phyloP scores from a whole-genome alignment of 1,284 basidiomycete genomes.

The Schizophyllum amplum region DNA sequence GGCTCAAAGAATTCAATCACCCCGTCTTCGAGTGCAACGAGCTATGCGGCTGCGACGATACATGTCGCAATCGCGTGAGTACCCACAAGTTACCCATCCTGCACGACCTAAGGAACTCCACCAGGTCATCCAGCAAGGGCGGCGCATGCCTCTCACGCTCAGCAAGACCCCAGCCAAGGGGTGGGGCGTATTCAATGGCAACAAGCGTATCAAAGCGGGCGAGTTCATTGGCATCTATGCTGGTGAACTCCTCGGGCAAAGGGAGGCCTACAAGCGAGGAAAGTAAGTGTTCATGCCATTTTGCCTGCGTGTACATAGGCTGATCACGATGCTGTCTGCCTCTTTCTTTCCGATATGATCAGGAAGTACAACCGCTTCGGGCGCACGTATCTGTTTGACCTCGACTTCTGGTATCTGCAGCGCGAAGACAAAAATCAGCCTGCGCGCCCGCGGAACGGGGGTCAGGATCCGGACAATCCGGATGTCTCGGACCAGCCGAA shows the following conservation, averaged over 20 bases:
- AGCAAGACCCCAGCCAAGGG: neutral
- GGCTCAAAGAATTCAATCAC: neutral
- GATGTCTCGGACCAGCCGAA: neutral
- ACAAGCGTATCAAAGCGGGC: neutral
- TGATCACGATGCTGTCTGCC: neutral
- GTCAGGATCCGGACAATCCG: constrained; percentile 2
- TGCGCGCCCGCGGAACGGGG: neutral
- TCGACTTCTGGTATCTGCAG: neutral
- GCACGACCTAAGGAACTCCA: neutral
- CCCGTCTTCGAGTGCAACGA: neutral
- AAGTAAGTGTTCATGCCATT: too few species aligned
- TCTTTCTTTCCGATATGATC: neutral
- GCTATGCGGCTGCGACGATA: neutral
- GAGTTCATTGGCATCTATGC: neutral
- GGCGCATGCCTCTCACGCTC: neutral
- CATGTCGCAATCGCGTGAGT: constrained; percentile 14
- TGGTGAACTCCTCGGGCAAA: neutral
- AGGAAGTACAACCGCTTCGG: neutral
- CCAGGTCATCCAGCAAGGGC: neutral
- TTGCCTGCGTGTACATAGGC: neutral
- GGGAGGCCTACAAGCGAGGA: neutral
- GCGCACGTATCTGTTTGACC: neutral
- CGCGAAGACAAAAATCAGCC: neutral
- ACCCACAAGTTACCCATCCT: neutral
- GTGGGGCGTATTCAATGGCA: neutral